A percentile compares a stretch with the other conserved stretches of the same genome.
Conservation (phyloP, 257 asterid species). For the Knoxia roxburghii region DNA sequence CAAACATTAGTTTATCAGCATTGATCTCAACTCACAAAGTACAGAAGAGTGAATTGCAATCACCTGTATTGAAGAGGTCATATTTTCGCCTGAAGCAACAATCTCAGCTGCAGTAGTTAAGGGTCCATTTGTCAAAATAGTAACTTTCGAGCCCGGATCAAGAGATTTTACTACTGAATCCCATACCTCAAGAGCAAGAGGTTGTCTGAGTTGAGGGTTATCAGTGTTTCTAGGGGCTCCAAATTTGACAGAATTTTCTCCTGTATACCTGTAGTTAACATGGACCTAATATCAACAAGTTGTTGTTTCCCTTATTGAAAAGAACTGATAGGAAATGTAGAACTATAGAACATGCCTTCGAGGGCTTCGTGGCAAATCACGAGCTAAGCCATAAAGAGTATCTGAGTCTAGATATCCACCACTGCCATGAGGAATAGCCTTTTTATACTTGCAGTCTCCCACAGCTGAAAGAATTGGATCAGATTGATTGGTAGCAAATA, state of each 20-base stretch:
- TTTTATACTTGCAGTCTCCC: slow-evolving; percentile 71
- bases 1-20: not conserved
- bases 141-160: slow-evolving; percentile 47
- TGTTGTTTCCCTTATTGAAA: not conserved
- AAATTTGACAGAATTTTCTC: slow-evolving; percentile 54
- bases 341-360: slow-evolving; percentile 42
- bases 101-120: slow-evolving; percentile 70
- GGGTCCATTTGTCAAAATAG: slow-evolving; percentile 78
- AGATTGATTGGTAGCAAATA: slow-evolving; percentile 59
- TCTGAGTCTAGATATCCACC: slow-evolving; percentile 88
- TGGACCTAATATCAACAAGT: not conserved
- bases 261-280: slow-evolving; percentile 50
- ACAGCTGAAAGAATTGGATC: slow-evolving; percentile 39
- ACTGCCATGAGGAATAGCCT: slow-evolving; percentile 72
- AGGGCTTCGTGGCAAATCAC: slow-evolving; percentile 74
- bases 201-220: slow-evolving; percentile 74
- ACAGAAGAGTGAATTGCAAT: slow-evolving; percentile 17
- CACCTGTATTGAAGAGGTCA: slow-evolving; percentile 51
- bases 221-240: slow-evolving; percentile 85
- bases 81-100: slow-evolving; percentile 41
- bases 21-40: not conserved
- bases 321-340: not conserved
- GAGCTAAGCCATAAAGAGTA: slow-evolving; percentile 72
- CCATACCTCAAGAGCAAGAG: slow-evolving; percentile 73
- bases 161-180: slow-evolving; percentile 48